Percentiles rank a stretch among this genome's conserved stretches.
phyloP scores from a whole-genome alignment of 768 basidiomycete genomes.

The Collybia mongolica region DNA sequence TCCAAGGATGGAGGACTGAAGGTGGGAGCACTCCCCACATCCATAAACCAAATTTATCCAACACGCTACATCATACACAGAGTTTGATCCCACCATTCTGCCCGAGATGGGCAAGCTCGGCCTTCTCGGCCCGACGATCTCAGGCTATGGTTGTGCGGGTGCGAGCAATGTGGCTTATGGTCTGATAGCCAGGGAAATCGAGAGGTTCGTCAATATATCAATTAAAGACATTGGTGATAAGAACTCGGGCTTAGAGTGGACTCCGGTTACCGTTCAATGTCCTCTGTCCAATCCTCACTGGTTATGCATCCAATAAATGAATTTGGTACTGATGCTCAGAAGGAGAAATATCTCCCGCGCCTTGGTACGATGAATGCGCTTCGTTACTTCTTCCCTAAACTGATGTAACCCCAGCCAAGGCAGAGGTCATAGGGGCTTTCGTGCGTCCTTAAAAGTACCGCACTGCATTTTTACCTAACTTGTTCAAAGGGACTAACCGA shows the following conservation, averaged over 20 bases:
- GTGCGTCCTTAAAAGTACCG: slow-evolving; percentile 44
- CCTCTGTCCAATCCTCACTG: slow-evolving; percentile 93
- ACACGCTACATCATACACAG: slow-evolving; percentile 31
- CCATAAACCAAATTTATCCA: neutral
- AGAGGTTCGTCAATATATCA: slow-evolving; percentile 51
- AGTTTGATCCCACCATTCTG: slow-evolving; percentile 74
- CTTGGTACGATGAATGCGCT: slow-evolving; percentile 48
- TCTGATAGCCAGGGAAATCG: slow-evolving; percentile 90
- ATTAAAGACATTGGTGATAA: neutral
- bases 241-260: slow-evolving; percentile 61
- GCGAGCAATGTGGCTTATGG: slow-evolving; percentile 92
- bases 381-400: no score
- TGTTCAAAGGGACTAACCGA: slow-evolving; percentile 82
- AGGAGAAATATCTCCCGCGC: slow-evolving; percentile 85
- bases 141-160: slow-evolving; percentile 93
- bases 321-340: slow-evolving; percentile 88
- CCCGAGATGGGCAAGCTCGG: slow-evolving; percentile 93
- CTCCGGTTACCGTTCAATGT: slow-evolving; percentile 92
- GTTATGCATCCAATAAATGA: slow-evolving; percentile 94
- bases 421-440: slow-evolving; percentile 90
- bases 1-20: slow-evolving; percentile 87
- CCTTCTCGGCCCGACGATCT: slow-evolving; percentile 87
- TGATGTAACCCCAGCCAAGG: slow-evolving; percentile 52
- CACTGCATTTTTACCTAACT: neutral
- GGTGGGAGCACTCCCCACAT: slow-evolving; percentile 36